Evolutionary conservation across 352 stramenopile genomes (phyloP).

Genomic region (Thraustochytrium sp.): DNA sequence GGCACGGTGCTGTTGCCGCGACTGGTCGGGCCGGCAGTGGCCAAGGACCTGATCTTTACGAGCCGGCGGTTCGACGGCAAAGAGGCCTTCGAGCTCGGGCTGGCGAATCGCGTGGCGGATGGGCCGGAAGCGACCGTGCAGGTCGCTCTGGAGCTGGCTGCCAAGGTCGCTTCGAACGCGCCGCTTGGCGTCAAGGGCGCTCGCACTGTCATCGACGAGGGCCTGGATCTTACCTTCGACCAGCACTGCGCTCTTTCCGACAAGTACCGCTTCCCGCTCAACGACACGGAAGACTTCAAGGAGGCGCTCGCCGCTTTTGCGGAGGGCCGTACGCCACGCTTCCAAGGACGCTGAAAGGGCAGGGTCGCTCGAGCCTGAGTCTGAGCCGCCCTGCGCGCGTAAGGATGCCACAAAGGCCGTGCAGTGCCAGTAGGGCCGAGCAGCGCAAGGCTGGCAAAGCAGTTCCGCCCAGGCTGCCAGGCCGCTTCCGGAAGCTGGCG

Average conservation of each 20-base stretch:
- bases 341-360: slow-evolving; percentile 28
- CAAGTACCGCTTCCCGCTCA: slow-evolving; percentile 28
- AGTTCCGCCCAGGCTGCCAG: too few relatives aligned
- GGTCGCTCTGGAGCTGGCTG: neutral
- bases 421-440: too few relatives aligned
- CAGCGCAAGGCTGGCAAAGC: too few relatives aligned
- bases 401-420: too few relatives aligned
- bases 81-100: slow-evolving; percentile 23
- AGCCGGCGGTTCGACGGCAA: slow-evolving; percentile 1
- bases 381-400: too few relatives aligned
- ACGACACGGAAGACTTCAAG: slow-evolving; percentile 41
- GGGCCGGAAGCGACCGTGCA: neutral
- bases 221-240: slow-evolving; percentile 15
- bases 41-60: slow-evolving; percentile 41
- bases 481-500: too few relatives aligned
- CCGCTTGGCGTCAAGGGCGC: slow-evolving; percentile 31
- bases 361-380: too few relatives aligned
- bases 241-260: neutral
- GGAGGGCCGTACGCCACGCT: slow-evolving; percentile 15
- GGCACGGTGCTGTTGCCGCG: slow-evolving; percentile 35
- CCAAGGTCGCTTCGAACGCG: slow-evolving; percentile 12
- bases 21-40: slow-evolving; percentile 12
- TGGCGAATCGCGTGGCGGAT: neutral
- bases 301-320: slow-evolving; percentile 34
- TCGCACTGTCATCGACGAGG: slow-evolving; percentile 25